Conservation (phyloP, 2,329 filamentous ascomycete genomes). For the Dothideomycetes sp. region DNA sequence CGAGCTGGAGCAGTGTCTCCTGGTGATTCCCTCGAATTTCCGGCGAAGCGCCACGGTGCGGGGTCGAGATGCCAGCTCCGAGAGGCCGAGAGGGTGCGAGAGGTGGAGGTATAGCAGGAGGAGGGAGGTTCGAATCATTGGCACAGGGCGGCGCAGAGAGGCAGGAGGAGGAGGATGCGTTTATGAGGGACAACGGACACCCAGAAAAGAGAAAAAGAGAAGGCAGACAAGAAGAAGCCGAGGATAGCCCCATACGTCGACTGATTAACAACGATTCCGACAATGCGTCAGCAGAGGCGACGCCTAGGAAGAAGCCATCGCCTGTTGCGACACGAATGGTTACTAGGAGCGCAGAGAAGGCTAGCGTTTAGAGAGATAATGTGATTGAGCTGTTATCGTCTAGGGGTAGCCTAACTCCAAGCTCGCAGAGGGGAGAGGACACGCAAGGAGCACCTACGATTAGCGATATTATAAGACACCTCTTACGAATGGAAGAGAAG, state of each 20-base stretch:
- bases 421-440: too few species aligned
- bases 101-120: background rate
- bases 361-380: too few species aligned
- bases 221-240: background rate
- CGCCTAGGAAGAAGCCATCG: background rate
- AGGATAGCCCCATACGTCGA: background rate
- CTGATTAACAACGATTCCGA: background rate
- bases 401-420: too few species aligned
- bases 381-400: too few species aligned
- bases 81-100: background rate
- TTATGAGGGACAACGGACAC: background rate
- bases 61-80: slow-evolving; percentile 1
- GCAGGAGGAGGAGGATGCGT: background rate
- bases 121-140: background rate
- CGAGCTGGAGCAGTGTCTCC: background rate
- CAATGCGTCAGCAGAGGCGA: background rate
- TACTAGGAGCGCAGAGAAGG: background rate
- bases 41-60: background rate
- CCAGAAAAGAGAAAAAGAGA: slow-evolving; percentile 1
- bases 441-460: too few species aligned
- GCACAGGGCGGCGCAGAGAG: background rate
- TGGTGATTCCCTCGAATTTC: background rate
- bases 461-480: too few species aligned
- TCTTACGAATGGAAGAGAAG: too few species aligned
- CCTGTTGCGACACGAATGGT: background rate